phyloP scores from a whole-genome alignment of 495 filamentous ascomycete species.

The Penicillium ochrochloron region DNA sequence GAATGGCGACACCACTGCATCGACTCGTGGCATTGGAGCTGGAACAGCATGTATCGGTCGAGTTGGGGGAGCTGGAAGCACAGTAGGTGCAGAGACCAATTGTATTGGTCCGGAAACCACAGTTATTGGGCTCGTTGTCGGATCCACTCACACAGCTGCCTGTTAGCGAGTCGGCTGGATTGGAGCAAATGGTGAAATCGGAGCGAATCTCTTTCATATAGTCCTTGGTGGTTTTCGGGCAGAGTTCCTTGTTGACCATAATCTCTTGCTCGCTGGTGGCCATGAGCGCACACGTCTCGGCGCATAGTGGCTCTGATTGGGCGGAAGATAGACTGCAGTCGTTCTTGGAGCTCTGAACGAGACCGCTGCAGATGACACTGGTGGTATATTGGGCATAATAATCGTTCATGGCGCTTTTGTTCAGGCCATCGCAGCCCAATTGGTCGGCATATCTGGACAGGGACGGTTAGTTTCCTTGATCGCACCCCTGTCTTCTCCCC shows the following conservation, averaged over 20 bases:
- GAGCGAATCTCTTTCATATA: slow-evolving; percentile 81
- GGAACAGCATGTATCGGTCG: slow-evolving; percentile 94
- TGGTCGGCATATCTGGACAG: slow-evolving; percentile 46
- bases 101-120: slow-evolving; percentile 82
- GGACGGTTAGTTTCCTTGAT: slow-evolving; percentile 25
- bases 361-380: slow-evolving; percentile 90
- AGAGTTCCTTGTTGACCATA: slow-evolving; percentile 72
- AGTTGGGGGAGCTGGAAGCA: slow-evolving; percentile 76
- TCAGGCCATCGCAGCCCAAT: slow-evolving; percentile 80
- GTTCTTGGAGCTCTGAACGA: slow-evolving; percentile 88
- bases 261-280: slow-evolving; percentile 88
- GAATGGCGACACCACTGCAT: slow-evolving; percentile 76
- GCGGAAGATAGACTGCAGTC: slow-evolving; percentile 66
- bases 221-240: slow-evolving; percentile 62
- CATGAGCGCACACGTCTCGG: slow-evolving; percentile 80
- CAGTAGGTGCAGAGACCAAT: slow-evolving; percentile 89
- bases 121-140: slow-evolving; percentile 83
- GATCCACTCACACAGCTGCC: slow-evolving; percentile 74
- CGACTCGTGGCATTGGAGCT: slow-evolving; percentile 71
- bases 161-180: slow-evolving; percentile 77
- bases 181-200: slow-evolving; percentile 88
- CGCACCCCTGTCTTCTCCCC: background rate
- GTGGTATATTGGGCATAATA: slow-evolving; percentile 94
- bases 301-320: slow-evolving; percentile 79
- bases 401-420: slow-evolving; percentile 77